Base-by-base conservation (phyloP, 768 basidiomycete genomes). In the Dentipellis sp. region DNA sequence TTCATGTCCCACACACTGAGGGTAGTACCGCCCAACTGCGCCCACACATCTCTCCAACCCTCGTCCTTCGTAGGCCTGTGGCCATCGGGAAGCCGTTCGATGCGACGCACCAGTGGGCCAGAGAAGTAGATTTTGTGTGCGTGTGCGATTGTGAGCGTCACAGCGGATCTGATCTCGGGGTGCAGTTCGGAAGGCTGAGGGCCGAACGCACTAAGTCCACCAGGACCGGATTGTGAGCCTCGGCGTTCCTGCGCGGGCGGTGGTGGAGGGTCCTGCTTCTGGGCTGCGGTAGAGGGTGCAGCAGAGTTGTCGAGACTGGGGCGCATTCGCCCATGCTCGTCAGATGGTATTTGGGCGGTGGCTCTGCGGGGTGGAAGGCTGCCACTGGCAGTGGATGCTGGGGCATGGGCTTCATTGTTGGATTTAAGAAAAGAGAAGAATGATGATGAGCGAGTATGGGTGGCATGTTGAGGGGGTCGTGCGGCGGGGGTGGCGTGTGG, bases 1-100 rank as follows among this genome's bases (percentile, higher is more conserved):
- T 80, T 82, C 87, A 94, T 93, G 67, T 92, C 90, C 92, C 92
- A 94, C 45, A 93, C 77, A 63, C 89, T 91, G 62, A 94, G 77
- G 19, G 88, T 93, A 5, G 90, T 92, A 4, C 92, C 93, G 51
- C 88, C 86, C 36, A 94, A 75, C 70, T 94, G 92, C 1, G 86
- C 92, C 89, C 90, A 94, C 14, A 94, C 86, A 16, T 92, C 83
- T 10, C 77, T 76, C 88, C 91, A 92, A 1, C 83, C 82, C 3
- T 88, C 88, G 64, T 90, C 86, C 64, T 85, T 86, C 58, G 71
- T 64, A 3, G 85, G 81, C 57, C 75, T 77, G 62, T 83, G 78
- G 19, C 91, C 88, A 66, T 90, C 86, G 1, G 90, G 74, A 59
- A 83, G 81, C n/a, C 85, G 79, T 67, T 93, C 91, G 59, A 89